Conservation (phyloP, 2,329 filamentous ascomycete genomes). For the Chaetothyriales sp. region DNA sequence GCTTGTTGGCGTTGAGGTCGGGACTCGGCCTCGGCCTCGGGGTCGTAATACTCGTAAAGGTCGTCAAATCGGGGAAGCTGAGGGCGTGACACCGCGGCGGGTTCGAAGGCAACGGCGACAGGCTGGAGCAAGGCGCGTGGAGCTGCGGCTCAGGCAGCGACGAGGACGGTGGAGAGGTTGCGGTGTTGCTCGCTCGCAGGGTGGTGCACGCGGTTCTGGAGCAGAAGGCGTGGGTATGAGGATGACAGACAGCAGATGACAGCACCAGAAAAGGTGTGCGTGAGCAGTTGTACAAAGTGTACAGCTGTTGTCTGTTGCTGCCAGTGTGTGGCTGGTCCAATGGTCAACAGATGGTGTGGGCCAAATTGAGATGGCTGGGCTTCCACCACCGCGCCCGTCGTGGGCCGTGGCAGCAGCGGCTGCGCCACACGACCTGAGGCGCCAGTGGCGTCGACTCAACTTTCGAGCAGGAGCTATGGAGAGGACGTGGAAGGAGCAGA, state of each 20-base stretch:
- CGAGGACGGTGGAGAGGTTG: background rate
- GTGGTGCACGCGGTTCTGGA: background rate
- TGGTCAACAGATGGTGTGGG: background rate
- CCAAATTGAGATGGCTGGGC: background rate
- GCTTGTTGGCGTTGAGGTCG: constrained; percentile 16
- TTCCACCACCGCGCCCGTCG: background rate
- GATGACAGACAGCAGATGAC: background rate
- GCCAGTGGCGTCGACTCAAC: background rate
- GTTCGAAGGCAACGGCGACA: background rate
- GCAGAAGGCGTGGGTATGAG: background rate
- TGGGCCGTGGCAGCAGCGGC: background rate
- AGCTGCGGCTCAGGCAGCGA: background rate
- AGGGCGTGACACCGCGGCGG: background rate
- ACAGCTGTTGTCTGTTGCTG: background rate
- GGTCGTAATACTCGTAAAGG: constrained; percentile 39
- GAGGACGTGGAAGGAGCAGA: background rate
- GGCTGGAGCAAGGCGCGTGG: background rate
- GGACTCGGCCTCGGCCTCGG: constrained; percentile 9
- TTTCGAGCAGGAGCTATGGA: background rate
- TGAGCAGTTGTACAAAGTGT: background rate
- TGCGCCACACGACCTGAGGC: background rate
- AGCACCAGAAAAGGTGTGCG: background rate
- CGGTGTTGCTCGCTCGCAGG: background rate
- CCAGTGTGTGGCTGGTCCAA: background rate
- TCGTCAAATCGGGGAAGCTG: constrained; percentile 32